phyloP scores from a whole-genome alignment of 78 protist genomes.

The Anaeramoeba ignava region DNA sequence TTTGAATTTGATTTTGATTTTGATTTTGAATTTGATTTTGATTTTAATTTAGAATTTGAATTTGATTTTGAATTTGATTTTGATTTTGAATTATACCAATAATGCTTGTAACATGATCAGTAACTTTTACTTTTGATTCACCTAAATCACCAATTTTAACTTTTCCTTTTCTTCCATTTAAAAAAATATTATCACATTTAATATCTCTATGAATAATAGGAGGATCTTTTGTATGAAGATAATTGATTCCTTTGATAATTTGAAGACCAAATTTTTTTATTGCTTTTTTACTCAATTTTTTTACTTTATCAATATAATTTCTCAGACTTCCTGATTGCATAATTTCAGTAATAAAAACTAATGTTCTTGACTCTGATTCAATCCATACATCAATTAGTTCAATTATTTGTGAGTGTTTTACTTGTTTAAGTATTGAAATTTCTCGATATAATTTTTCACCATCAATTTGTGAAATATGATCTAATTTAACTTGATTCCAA shows the following conservation, averaged over 20 bases:
- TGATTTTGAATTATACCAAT: too few species aligned
- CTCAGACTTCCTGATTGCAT: slow-evolving; percentile 74
- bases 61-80: too few species aligned
- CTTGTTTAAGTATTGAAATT: slow-evolving; percentile 25
- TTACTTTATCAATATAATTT: too few species aligned
- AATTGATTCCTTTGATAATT: slow-evolving; percentile 56
- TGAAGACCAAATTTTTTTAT: slow-evolving; percentile 50
- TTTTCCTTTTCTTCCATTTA: slow-evolving; percentile 61
- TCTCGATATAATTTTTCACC: not conserved
- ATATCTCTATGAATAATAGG: slow-evolving; percentile 88
- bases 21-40: too few species aligned
- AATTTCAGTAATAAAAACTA: slow-evolving; percentile 71
- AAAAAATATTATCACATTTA: slow-evolving; percentile 87
- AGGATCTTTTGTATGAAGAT: slow-evolving; percentile 52
- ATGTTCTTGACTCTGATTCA: not conserved
- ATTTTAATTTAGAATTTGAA: too few species aligned
- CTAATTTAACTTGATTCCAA: slow-evolving; percentile 55
- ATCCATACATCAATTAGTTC: slow-evolving; percentile 33
- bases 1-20: too few species aligned
- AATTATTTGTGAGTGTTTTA: slow-evolving; percentile 54
- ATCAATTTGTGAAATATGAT: not conserved
- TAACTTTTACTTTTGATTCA: slow-evolving; percentile 38
- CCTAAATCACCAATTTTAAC: slow-evolving; percentile 91
- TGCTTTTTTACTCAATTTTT: too few species aligned
- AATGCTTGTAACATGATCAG: too few species aligned